Conservation (phyloP, 305 asterid species). For the Nicotiana rustica region DNA sequence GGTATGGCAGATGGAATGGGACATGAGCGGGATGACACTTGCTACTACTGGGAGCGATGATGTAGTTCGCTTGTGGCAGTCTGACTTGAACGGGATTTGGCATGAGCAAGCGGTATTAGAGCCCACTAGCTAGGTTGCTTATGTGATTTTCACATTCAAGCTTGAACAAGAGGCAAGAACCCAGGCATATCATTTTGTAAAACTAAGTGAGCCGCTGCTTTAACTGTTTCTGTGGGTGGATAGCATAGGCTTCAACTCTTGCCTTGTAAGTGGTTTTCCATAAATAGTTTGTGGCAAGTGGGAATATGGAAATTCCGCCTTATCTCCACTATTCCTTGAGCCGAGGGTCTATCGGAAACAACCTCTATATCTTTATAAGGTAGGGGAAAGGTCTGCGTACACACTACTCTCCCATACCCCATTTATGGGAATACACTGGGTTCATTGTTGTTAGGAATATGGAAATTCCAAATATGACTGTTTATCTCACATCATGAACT, state of each 20-base stretch:
- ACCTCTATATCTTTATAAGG: no score
- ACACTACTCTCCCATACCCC: no score
- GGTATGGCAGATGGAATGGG: constrained; percentile 99
- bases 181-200: no score
- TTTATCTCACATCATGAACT: background rate
- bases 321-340: no score
- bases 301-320: background rate
- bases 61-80: constrained; percentile 86
- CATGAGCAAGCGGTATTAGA: constrained; percentile 74
- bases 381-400: no score
- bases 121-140: constrained; percentile 50
- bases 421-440: no score
- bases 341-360: no score
- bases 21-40: constrained; percentile 93
- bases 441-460: no score
- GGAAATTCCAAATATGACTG: background rate
- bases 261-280: background rate
- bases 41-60: constrained; percentile 83
- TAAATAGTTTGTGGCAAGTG: background rate
- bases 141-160: background rate
- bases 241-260: background rate
- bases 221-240: background rate
- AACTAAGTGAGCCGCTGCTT: background rate
- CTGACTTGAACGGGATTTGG: constrained; percentile 79
- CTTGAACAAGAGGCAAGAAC: background rate